phyloP scores from a whole-genome alignment of 129 eudicot genomes.

The Saposhnikovia divaricata region DNA sequence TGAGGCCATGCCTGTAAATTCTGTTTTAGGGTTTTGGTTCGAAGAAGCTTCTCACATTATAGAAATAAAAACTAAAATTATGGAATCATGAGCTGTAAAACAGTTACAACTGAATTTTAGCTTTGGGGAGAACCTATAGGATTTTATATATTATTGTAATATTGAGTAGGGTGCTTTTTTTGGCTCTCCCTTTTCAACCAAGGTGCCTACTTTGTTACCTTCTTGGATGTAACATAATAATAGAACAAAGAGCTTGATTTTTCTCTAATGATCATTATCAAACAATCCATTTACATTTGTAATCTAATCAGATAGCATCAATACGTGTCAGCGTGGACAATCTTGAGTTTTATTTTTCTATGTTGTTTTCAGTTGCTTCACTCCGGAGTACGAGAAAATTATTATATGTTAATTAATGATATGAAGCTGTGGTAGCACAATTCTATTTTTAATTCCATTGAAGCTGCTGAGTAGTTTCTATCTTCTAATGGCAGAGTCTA shows the following conservation, averaged over 20 bases:
- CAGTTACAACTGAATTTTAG: not conserved
- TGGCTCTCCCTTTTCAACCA: not conserved
- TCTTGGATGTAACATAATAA: not conserved
- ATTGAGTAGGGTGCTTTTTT: not conserved
- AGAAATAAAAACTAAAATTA: not conserved
- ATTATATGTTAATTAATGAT: not conserved
- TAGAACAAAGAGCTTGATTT: not conserved
- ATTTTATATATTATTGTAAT: not conserved
- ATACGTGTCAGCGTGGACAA: not conserved
- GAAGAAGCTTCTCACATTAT: not conserved
- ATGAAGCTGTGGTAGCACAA: conserved; percentile 30
- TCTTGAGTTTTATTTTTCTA: not conserved
- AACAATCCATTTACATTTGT: not conserved
- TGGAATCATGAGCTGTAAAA: not conserved
- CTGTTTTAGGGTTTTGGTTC: not conserved
- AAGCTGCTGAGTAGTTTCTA: conserved; percentile 18
- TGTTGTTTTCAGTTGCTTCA: not conserved
- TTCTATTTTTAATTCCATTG: conserved; percentile 26
- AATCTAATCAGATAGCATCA: not conserved
- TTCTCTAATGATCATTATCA: not conserved
- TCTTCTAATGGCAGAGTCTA: conserved; percentile 22
- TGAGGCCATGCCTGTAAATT: not conserved
- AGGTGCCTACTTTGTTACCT: not conserved
- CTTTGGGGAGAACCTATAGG: not conserved
- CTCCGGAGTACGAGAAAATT: not conserved